Base-by-base conservation (phyloP, 768 basidiomycete genomes). In the Fomitopsis serialis region DNA sequence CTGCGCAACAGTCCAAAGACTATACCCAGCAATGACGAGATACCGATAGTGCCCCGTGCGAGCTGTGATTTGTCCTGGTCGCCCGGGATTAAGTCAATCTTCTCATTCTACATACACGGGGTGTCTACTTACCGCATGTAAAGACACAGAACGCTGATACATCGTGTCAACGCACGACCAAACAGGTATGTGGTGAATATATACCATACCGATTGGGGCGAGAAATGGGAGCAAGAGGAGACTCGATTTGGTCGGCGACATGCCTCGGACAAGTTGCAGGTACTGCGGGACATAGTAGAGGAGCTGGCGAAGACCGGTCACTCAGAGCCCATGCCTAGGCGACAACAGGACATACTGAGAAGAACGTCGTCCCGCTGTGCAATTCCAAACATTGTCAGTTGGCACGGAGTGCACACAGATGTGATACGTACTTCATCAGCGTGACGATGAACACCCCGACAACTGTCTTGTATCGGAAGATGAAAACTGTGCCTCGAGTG, bases 201-300 rank as follows among this genome's bases (percentile, higher is more conserved):
- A 40, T 15, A 54, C 25, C n/a, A n/a, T n/a, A 23, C 56, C 49
- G 21, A 60, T 71, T 2, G 66, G 65, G 3, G 68, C 53, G 23
- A 75, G 61, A 51, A 75, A 64, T 2, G 75, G 73, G 2, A 78
- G 62, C 1, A 74, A 62, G 8, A 76, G 62, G 12, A 74, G 66
- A 24, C 73, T 73, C 5, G 69, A 70, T 3, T 62, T 67, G 29
- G 74, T 68, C 2, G 75, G 67, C 6, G 68, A 65, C 36, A 54
- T 64, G 34, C 74, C 73, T 13, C 65, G 58, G 3, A 73, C 74
- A 25, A 76, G 67, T 53, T 74, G 73, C 53, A 73, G 66, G 54
- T 68, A 73, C 47, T 70, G 67, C 1, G 75, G 75, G 9, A 74
- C 62, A 55, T 70, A 72, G 57, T 68, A 72, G 17, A 60, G 29